Evolutionary conservation across 2,329 filamentous ascomycete genomes (phyloP), one percentile per base, ranked within the genome.

Genomic region (Botrytis paeoniae): DNA sequence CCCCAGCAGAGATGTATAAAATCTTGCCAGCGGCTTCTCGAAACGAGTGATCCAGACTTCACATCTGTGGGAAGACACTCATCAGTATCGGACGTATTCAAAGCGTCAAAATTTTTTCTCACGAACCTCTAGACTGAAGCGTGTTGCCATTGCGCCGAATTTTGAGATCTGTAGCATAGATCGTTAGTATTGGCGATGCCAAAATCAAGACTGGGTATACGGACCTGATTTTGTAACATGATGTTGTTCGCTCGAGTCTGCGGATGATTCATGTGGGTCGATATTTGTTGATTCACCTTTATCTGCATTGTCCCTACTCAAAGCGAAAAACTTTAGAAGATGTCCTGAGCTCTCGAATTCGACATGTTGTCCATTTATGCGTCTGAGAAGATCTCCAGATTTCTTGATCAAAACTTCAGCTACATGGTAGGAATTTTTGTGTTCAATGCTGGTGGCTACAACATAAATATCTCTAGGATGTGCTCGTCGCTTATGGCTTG

Each of bases 1-100:
- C 65, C 65, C 65, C 65, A 69, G n/a, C 65, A 69, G 6, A 29
- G 3, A 57, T 69, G 48, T 14, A 29, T 69, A n/a, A 69, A 32
- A 57, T 69, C 35, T 59, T 69, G 12, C 48, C 48, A 69, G 9
- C 60, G 60, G 60, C 60, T 62, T 62, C 37, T 39, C 7, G 60
- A 51, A 37, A 14, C n/a, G 29, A 69, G 65, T 16, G 18, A 20
- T 25, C 9, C 22, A 3, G 48, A 68, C 9, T 57, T 29, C 0
- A 16, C 4, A 57, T 57, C 65, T 29, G 35, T 20, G 14, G 5
- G 8, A 16, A 29, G 16, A 4, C 35, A 57, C 0, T 18, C n/a
- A 68, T 68, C 48, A 68, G 64, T 5, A 41, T 41, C 20, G 12
- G 9, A 10, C 8, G 41, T n/a, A 2, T 68, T 8, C 8, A 29